Conservation (phyloP, 371 early-diverging fungal genomes). For the Mucor saturninus region DNA sequence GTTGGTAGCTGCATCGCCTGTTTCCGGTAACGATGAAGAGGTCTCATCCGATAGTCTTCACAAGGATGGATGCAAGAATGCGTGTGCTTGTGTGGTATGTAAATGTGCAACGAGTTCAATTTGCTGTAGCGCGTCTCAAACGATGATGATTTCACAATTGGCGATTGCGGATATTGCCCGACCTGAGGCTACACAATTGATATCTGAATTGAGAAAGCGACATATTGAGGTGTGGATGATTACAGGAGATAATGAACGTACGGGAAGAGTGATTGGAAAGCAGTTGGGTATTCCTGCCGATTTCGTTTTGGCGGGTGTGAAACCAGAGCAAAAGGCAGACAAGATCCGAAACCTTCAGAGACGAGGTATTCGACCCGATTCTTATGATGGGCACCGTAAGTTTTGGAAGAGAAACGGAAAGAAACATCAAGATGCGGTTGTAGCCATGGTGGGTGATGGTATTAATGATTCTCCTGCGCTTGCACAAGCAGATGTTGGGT, state of each 20-base stretch:
- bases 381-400: too few relatives aligned
- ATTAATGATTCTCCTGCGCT: constrained; percentile 94
- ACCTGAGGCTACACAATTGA: constrained; percentile 55
- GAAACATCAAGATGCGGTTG: constrained; percentile 51
- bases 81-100: constrained; percentile 56
- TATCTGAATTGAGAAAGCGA: constrained; percentile 46
- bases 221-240: constrained; percentile 75
- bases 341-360: constrained; percentile 66
- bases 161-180: constrained; percentile 64
- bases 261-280: constrained; percentile 63
- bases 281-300: constrained; percentile 63
- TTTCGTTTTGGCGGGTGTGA: constrained; percentile 59
- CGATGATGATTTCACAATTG: constrained; percentile 57
- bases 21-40: constrained; percentile 27
- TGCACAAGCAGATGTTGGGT: constrained; percentile 86
- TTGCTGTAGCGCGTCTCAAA: constrained; percentile 41
- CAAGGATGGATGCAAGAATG: constrained; percentile 42
- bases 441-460: constrained; percentile 98
- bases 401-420: constrained; percentile 33
- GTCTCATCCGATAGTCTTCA: constrained; percentile 25
- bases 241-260: constrained; percentile 69
- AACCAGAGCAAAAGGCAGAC: constrained; percentile 71
- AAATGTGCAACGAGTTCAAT: constrained; percentile 47
- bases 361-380: constrained; percentile 24
- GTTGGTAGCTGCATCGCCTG: constrained; percentile 59